Percentiles rank a stretch among this genome's conserved stretches.
phyloP scores from a whole-genome alignment of 257 asterid genomes.

The Gynochthodes officinalis region DNA sequence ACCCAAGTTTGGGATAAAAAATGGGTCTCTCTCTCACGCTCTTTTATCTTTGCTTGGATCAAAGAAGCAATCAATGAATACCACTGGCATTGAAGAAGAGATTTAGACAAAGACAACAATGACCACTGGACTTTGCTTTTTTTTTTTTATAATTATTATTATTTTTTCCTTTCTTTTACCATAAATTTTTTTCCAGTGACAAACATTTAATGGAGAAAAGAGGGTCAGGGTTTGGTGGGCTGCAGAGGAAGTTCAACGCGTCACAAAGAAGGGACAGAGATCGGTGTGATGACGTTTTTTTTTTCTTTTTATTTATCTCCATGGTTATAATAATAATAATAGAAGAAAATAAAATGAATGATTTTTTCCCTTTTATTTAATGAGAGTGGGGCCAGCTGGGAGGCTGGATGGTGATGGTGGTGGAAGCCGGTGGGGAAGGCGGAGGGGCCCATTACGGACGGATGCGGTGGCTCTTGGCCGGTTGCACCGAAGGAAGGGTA shows the following conservation, averaged over 20 bases:
- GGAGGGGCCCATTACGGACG: slow-evolving; percentile 21
- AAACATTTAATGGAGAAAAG: neutral
- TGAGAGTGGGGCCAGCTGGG: slow-evolving; percentile 27
- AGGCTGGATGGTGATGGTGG: slow-evolving; percentile 16
- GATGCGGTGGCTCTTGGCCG: slow-evolving; percentile 39
- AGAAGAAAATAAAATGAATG: neutral
- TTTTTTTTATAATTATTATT: neutral
- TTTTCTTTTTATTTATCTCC: neutral
- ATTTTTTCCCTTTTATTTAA: neutral
- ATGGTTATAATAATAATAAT: neutral
- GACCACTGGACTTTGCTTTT: neutral
- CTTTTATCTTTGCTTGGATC: slow-evolving; percentile 26
- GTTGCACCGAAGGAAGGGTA: slow-evolving; percentile 17
- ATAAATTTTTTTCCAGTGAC: neutral
- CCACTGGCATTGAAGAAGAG: slow-evolving; percentile 33
- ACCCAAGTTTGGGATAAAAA: slow-evolving; percentile 32
- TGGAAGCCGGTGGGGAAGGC: slow-evolving; percentile 9
- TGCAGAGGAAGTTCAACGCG: slow-evolving; percentile 48
- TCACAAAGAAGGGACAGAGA: slow-evolving; percentile 42
- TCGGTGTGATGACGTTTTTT: slow-evolving; percentile 17
- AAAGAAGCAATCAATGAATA: slow-evolving; percentile 39
- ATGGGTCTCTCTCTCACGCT: slow-evolving; percentile 35
- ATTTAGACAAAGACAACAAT: slow-evolving; percentile 40
- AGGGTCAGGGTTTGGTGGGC: neutral
- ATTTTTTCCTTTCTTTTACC: neutral